phyloP scores from a whole-genome alignment of 805 yeast species.

The Kodamaea sagamina region DNA sequence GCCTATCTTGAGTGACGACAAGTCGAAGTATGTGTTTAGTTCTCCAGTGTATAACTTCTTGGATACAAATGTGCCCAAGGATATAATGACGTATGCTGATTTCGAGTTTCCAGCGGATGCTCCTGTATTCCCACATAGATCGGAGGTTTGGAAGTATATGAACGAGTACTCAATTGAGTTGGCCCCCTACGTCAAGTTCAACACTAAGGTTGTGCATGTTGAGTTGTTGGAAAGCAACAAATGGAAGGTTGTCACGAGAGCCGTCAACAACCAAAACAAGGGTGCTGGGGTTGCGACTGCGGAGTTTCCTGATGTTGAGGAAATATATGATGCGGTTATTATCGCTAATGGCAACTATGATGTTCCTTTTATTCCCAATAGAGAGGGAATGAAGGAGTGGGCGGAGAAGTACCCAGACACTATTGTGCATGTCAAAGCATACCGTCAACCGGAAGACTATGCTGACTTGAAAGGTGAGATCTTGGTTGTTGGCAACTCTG shows the following conservation, averaged over 20 bases:
- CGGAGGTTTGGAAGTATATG: constrained; percentile 63
- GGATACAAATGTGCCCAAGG: constrained; percentile 68
- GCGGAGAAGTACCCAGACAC: constrained; percentile 23
- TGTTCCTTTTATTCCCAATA: constrained; percentile 36
- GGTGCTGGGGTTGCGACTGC: constrained; percentile 23
- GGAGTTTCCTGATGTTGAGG: constrained; percentile 17
- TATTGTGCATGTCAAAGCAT: constrained; percentile 37
- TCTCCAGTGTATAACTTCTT: constrained; percentile 61
- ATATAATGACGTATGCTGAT: constrained; percentile 65
- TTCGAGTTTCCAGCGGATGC: constrained; percentile 49
- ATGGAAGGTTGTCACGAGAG: constrained; percentile 48
- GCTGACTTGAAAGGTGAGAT: constrained; percentile 37
- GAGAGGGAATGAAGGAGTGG: constrained; percentile 36
- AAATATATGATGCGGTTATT: constrained; percentile 38
- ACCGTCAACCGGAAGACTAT: constrained; percentile 27
- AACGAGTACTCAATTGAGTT: constrained; percentile 52
- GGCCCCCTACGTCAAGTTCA: constrained; percentile 42
- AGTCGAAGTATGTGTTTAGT: constrained; percentile 22
- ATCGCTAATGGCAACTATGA: constrained; percentile 43
- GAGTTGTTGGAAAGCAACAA: constrained; percentile 21
- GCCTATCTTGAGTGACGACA: constrained; percentile 15
- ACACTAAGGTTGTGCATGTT: constrained; percentile 50
- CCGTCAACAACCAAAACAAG: constrained; percentile 29
- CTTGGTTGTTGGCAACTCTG: constrained; percentile 72
- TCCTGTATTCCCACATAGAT: constrained; percentile 59